These are phyloP conservation scores for Saxispiralis lemnorum DNA, from an alignment of 495 filamentous ascomycete genomes.

Conservation along the genomic window DNA sequence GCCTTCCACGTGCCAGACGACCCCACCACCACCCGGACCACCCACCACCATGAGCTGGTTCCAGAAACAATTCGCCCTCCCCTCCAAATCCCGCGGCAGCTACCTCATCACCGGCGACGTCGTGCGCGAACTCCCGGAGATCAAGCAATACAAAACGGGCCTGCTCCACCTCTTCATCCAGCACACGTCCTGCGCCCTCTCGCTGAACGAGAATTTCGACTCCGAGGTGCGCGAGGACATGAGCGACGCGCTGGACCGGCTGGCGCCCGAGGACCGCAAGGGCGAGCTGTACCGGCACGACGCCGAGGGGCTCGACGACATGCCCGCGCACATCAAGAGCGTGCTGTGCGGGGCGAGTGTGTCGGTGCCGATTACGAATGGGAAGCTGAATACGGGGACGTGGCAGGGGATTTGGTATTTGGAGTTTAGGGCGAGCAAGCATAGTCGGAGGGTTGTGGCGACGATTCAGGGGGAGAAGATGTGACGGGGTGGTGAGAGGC, in stretches of 20 bases:
- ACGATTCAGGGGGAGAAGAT: conserved; percentile 87
- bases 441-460: conserved; percentile 66
- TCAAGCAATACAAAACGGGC: conserved; percentile 64
- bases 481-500: conserved; percentile 18
- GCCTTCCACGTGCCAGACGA: conserved; percentile 7
- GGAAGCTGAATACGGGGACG: conserved; percentile 51
- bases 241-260: conserved; percentile 79
- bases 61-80: conserved; percentile 66
- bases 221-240: conserved; percentile 65
- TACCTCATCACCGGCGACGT: conserved; percentile 79
- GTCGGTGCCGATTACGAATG: conserved; percentile 74
- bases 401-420: conserved; percentile 89
- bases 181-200: conserved; percentile 74
- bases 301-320: conserved; percentile 81
- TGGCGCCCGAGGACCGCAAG: conserved; percentile 61
- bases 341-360: conserved; percentile 76
- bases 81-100: conserved; percentile 54
- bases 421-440: conserved; percentile 65
- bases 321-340: conserved; percentile 92
- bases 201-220: conserved; percentile 90
- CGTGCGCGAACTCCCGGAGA: conserved; percentile 48
- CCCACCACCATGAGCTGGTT: conserved; percentile 46
- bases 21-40: conserved; percentile 5
- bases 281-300: conserved; percentile 64
- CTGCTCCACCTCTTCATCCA: conserved; percentile 79